Evolutionary conservation across 768 basidiomycete species (phyloP), one percentile per base, ranked within the genome.

Genomic region (Lactarius sp.): DNA sequence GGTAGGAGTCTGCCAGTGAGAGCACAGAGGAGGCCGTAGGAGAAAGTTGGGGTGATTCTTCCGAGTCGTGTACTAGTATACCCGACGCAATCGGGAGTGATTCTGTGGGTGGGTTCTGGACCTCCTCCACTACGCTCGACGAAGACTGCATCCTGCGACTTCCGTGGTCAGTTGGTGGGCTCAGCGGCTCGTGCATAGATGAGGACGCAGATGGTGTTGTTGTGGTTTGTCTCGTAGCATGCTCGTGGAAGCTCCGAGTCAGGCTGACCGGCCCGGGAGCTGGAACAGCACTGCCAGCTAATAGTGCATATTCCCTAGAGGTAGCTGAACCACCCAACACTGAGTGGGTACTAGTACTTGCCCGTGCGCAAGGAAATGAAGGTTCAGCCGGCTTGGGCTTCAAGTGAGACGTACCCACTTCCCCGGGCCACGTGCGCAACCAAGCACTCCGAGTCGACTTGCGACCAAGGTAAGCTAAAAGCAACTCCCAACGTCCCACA

Each of bases 71-170:
- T 12, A 33, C 16, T 9, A 22, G 22, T 22, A 22, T 31, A n/a
- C 31, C 39, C 20, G 2, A 9, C 2, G 3, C 0, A 7, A 5
- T 0, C 0, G 41, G 46, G 33, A 4, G 54, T 1, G 59, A 56
- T 6, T 52, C 49, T 16, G 59, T 65, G 56, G 64, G 56, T 37
- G 64, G 59, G 10, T n/a, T 39, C 27, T 37, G 52, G 9, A 65
- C 5, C 4, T 53, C 50, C 16, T 56, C 18, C 16, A 50, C 12
- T 2, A 64, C 27, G 10, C 39, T 60, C 22, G 41, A 41, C 34
- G 47, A 56, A 8, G 59, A 56, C 54, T 56, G 64, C 14, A 34
- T 47, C 54, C 49, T 42, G 16, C n/a, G 52, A 37, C 34, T n/a
- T 33, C 8, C 34, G 6, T 31, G 12, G 33, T n/a, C 9, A 27